Percentiles rank a stretch among this genome's conserved stretches.
These are phyloP conservation scores for Eucalyptus rudis DNA, from an alignment of 345 rosid genomes.

Conservation along the genomic window DNA sequence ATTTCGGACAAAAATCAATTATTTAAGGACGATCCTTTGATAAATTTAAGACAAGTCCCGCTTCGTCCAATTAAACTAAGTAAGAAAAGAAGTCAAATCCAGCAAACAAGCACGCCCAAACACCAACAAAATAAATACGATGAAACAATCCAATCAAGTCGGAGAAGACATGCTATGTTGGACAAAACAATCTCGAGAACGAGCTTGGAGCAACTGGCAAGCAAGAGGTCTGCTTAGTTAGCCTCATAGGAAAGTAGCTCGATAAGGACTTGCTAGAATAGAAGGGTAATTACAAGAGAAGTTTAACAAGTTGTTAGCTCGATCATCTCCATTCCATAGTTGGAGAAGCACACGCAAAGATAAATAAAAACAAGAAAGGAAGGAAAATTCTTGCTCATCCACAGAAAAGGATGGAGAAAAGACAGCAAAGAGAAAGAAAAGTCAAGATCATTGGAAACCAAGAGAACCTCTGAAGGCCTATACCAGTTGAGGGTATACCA, in stretches of 20 bases:
- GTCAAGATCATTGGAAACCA: conserved; percentile 2
- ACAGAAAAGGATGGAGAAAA: not conserved
- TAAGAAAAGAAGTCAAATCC: not conserved
- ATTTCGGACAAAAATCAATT: not conserved
- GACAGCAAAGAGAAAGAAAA: not conserved
- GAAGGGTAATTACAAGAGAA: not conserved
- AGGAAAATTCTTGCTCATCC: not conserved
- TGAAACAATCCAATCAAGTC: not conserved
- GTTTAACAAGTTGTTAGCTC: not conserved
- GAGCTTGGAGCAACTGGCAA: not conserved
- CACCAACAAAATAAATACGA: not conserved
- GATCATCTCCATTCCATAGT: not conserved
- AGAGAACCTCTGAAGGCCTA: conserved; percentile 44
- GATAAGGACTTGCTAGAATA: not conserved
- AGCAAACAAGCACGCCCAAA: not conserved
- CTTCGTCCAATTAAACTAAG: not conserved
- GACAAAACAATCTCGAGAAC: not conserved
- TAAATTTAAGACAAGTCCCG: not conserved
- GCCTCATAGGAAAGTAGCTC: not conserved
- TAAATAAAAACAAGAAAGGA: not conserved
- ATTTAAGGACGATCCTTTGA: not conserved
- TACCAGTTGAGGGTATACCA: conserved; percentile 30
- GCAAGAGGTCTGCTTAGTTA: not conserved
- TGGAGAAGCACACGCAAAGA: not conserved
- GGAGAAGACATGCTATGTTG: not conserved